phyloP scores from a whole-genome alignment of 371 early-diverging fungal species.

The Amoeboaphelidium protococcarum region DNA sequence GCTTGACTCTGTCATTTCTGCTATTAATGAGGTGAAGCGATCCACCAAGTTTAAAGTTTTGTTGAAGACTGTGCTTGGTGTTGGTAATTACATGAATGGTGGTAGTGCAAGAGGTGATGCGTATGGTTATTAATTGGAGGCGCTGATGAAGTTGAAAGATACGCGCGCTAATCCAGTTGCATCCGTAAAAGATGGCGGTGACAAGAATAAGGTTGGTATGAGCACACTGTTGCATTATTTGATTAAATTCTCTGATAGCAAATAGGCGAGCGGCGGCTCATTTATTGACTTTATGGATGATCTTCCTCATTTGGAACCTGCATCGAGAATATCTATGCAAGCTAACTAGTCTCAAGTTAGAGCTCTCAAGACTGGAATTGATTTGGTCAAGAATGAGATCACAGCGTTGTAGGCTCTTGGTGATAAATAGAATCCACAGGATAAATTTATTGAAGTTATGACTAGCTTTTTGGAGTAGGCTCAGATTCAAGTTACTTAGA shows the following conservation, averaged over 20 bases:
- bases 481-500: background rate
- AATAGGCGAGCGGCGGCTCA: background rate
- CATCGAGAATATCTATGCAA: background rate
- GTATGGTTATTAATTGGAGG: conserved; percentile 41
- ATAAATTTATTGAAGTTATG: background rate
- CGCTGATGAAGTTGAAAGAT: conserved; percentile 25
- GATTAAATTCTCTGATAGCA: background rate
- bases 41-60: conserved; percentile 23
- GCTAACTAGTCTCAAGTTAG: background rate
- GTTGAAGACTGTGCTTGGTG: conserved; percentile 32
- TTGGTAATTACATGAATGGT: conserved; percentile 58
- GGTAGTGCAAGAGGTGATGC: conserved; percentile 54
- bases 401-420: background rate
- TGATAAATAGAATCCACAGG: background rate
- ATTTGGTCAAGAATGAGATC: background rate
- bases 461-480: background rate
- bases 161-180: background rate
- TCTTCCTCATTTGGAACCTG: background rate
- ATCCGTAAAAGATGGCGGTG: no score
- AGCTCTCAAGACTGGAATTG: background rate
- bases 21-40: conserved; percentile 14
- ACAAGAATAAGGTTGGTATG: background rate
- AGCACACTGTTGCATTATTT: background rate
- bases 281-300: background rate
- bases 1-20: conserved; percentile 15